phyloP scores from a whole-genome alignment of 371 early-diverging fungal species.

The Syncephalis fuscata region DNA sequence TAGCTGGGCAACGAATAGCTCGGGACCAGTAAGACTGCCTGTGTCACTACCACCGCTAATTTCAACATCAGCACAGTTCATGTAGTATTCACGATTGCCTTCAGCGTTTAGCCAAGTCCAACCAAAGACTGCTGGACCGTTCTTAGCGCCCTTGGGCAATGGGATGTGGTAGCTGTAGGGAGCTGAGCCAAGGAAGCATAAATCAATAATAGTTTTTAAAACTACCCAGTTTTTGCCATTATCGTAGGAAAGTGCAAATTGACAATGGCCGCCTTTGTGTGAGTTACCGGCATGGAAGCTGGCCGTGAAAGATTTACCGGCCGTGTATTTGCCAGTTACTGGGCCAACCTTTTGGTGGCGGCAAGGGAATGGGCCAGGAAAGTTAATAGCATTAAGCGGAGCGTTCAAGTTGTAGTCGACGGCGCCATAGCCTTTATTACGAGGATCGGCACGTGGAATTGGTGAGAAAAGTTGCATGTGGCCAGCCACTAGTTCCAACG shows the following conservation, averaged over 20 bases:
- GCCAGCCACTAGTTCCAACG: too few relatives aligned
- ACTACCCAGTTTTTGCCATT: constrained; percentile 38
- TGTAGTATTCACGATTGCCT: constrained; percentile 46
- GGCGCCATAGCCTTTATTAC: too few relatives aligned
- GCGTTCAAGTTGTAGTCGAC: too few relatives aligned
- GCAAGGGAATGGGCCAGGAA: constrained; percentile 3
- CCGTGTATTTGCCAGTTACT: constrained; percentile 7
- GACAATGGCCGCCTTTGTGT: constrained; percentile 47
- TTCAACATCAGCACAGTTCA: constrained; percentile 47
- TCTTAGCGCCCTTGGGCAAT: constrained; percentile 31
- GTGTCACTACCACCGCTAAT: constrained; percentile 10
- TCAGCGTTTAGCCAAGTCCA: constrained; percentile 51
- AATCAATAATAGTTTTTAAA: constrained; percentile 25
- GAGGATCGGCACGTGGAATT: too few relatives aligned
- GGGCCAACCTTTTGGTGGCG: constrained; percentile 4
- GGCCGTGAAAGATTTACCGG: constrained; percentile 10
- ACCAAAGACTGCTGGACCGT: constrained; percentile 19
- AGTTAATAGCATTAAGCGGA: too few relatives aligned
- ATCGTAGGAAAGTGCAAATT: constrained; percentile 46
- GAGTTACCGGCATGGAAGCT: constrained; percentile 6
- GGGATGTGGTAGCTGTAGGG: constrained; percentile 15
- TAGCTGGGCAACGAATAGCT: constrained; percentile 1
- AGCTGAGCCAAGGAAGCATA: constrained; percentile 9
- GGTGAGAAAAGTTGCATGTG: too few relatives aligned
- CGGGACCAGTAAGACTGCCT: constrained; percentile 3